A percentile compares a stretch with the other conserved stretches of the same genome.
These are phyloP conservation scores for Taiwanofungus camphoratus DNA, from an alignment of 1,284 basidiomycete species.

Conservation along the genomic window DNA sequence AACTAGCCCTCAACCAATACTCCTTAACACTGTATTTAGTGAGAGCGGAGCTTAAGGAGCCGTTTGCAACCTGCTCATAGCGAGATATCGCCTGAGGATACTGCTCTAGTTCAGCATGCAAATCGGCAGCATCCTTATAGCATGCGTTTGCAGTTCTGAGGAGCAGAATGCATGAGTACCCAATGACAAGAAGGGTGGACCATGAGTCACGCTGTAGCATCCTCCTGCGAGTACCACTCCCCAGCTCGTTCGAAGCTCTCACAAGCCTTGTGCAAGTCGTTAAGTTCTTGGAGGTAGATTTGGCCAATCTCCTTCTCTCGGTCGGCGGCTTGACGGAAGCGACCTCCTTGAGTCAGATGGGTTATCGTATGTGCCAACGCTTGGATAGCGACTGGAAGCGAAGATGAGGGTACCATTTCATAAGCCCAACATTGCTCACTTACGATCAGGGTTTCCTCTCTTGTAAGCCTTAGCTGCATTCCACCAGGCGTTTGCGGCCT, in stretches of 20 bases:
- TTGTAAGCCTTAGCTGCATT: conserved; percentile 95
- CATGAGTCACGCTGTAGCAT: conserved; percentile 77
- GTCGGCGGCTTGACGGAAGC: conserved; percentile 97
- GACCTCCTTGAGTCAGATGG: conserved; percentile 79
- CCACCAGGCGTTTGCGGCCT: conserved; percentile 97
- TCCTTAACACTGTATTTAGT: conserved; percentile 99
- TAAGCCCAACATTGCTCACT: conserved; percentile 24
- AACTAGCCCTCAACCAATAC: conserved; percentile 85
- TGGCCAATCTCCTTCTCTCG: conserved; percentile 95
- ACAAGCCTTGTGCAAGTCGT: conserved; percentile 76
- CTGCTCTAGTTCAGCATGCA: conserved; percentile 86
- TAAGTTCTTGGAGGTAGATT: conserved; percentile 79
- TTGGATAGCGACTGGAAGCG: conserved; percentile 75
- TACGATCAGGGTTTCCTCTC: conserved; percentile 78
- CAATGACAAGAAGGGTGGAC: conserved; percentile 7
- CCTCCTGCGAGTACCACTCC: conserved; percentile 98
- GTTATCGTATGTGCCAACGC: conserved; percentile 85
- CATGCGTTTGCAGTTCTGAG: conserved; percentile 90
- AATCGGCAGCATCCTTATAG: conserved; percentile 93
- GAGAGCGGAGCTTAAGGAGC: conserved; percentile 76
- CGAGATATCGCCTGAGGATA: conserved; percentile 82
- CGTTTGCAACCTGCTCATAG: conserved; percentile 88
- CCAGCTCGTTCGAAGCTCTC: conserved; percentile 91
- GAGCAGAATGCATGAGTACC: background rate
- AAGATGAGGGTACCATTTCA: background rate